phyloP scores from a whole-genome alignment of 768 basidiomycete genomes.

The Phanerochaete carnosa region DNA sequence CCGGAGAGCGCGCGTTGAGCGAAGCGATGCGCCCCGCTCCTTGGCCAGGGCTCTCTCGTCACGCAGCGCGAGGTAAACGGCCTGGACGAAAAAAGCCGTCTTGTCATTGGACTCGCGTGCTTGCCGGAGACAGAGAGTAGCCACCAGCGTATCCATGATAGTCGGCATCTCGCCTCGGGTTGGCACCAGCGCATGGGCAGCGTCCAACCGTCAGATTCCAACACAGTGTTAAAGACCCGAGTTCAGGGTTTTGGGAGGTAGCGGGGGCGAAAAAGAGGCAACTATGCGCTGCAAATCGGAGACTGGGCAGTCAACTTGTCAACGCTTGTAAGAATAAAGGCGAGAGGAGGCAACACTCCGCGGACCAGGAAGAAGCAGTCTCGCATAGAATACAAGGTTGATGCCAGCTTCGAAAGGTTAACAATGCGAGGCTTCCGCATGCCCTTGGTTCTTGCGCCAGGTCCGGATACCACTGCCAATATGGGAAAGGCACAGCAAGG shows the following conservation, averaged over 20 bases:
- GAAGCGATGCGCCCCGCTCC: not conserved
- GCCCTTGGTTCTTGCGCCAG: too few relatives aligned
- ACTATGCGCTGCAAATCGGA: too few relatives aligned
- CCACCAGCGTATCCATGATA: not conserved
- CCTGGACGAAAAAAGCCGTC: not conserved
- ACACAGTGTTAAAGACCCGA: not conserved
- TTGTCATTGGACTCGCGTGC: not conserved
- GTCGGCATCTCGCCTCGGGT: not conserved
- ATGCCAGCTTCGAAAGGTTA: too few relatives aligned
- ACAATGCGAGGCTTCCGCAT: too few relatives aligned
- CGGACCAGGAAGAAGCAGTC: too few relatives aligned
- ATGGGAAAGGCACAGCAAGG: too few relatives aligned
- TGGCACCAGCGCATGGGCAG: not conserved
- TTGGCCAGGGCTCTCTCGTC: not conserved
- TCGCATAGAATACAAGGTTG: too few relatives aligned
- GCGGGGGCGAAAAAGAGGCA: not conserved
- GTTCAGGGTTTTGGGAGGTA: not conserved
- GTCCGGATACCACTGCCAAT: too few relatives aligned
- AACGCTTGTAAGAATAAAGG: not conserved
- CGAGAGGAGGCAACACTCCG: too few relatives aligned
- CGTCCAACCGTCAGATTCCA: not conserved
- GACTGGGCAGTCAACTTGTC: too few relatives aligned
- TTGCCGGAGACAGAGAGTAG: not conserved
- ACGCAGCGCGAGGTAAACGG: not conserved
- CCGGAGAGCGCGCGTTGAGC: not conserved